Percentiles rank a stretch among this genome's conserved stretches.
Conservation (phyloP, 805 yeast genomes). For the Cyberlindnera suaveolens region DNA sequence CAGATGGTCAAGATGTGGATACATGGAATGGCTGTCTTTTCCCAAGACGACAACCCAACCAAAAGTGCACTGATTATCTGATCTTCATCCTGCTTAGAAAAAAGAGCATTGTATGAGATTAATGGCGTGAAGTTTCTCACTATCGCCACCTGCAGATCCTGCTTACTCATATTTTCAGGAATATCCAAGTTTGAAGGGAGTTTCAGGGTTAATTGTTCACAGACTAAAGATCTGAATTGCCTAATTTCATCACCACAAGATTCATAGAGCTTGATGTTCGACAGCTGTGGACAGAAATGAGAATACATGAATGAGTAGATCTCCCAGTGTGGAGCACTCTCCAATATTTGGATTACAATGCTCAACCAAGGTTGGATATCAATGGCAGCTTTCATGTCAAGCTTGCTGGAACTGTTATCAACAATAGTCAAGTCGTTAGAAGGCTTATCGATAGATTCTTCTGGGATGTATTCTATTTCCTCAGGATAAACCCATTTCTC, state of each 20-base stretch:
- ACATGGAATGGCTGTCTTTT: slow-evolving; percentile 70
- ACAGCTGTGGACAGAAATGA: slow-evolving; percentile 65
- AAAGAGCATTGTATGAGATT: slow-evolving; percentile 50
- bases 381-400: slow-evolving; percentile 19
- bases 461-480: slow-evolving; percentile 40
- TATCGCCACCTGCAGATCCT: slow-evolving; percentile 60
- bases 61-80: slow-evolving; percentile 54
- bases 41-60: slow-evolving; percentile 66
- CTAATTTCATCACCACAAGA: slow-evolving; percentile 32
- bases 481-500: slow-evolving; percentile 62
- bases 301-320: slow-evolving; percentile 58
- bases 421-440: slow-evolving; percentile 21
- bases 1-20: slow-evolving; percentile 71
- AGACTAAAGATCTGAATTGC: slow-evolving; percentile 39
- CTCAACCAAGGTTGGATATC: slow-evolving; percentile 49
- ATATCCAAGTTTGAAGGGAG: slow-evolving; percentile 36
- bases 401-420: slow-evolving; percentile 19
- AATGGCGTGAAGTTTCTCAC: slow-evolving; percentile 58
- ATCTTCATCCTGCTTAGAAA: slow-evolving; percentile 55
- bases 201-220: slow-evolving; percentile 52
- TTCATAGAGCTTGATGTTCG: slow-evolving; percentile 48
- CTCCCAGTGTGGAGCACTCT: slow-evolving; percentile 61
- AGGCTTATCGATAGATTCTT: slow-evolving; percentile 35
- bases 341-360: slow-evolving; percentile 42
- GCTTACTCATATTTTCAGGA: slow-evolving; percentile 41